phyloP scores from a whole-genome alignment of 495 filamentous ascomycete genomes.

The Aspergillus leporis region DNA sequence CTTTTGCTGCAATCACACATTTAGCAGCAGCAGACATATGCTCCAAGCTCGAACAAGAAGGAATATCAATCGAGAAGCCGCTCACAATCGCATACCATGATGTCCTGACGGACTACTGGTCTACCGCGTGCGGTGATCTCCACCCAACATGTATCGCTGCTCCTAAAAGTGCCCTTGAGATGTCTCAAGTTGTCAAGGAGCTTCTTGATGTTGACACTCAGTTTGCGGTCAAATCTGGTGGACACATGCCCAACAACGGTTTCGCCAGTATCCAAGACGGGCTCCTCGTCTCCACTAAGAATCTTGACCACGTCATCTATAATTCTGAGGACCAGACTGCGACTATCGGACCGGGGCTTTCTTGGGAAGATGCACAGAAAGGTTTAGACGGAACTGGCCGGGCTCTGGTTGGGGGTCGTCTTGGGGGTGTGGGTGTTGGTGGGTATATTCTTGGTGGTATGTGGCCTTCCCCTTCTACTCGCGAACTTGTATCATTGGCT shows the following conservation, averaged over 20 bases:
- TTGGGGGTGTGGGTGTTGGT: slow-evolving; percentile 31
- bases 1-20: slow-evolving; percentile 21
- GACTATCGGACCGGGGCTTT: slow-evolving; percentile 40
- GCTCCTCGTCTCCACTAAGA: slow-evolving; percentile 40
- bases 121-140: slow-evolving; percentile 40
- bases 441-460: slow-evolving; percentile 43
- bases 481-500: neutral
- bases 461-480: neutral
- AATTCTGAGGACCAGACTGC: slow-evolving; percentile 36
- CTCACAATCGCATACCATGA: slow-evolving; percentile 28
- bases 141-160: slow-evolving; percentile 42
- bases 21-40: slow-evolving; percentile 37
- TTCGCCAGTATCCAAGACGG: slow-evolving; percentile 46
- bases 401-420: slow-evolving; percentile 31
- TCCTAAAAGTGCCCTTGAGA: slow-evolving; percentile 37
- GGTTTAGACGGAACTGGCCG: slow-evolving; percentile 29
- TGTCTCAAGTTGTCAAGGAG: slow-evolving; percentile 39
- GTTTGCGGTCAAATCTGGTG: slow-evolving; percentile 46
- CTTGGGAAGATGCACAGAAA: slow-evolving; percentile 41
- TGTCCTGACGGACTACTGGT: slow-evolving; percentile 42
- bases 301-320: slow-evolving; percentile 38
- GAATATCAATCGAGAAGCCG: slow-evolving; percentile 31
- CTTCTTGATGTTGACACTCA: slow-evolving; percentile 37
- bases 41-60: slow-evolving; percentile 29
- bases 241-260: slow-evolving; percentile 46